phyloP scores from a whole-genome alignment of 208 protist genomes.

The Trypanosoma avium region DNA sequence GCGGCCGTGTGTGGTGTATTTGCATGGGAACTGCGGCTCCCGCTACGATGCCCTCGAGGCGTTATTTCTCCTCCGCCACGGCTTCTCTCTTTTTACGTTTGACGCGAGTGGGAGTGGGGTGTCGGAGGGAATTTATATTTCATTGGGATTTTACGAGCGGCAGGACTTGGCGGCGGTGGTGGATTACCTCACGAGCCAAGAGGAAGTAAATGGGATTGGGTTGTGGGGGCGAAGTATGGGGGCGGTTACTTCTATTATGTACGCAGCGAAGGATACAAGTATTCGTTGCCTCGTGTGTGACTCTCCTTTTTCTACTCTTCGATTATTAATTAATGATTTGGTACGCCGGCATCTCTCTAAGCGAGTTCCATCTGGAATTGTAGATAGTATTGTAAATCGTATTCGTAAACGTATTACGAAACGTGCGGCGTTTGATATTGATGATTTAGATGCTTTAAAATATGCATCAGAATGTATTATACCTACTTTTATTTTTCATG shows the following conservation, averaged over 20 bases:
- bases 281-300: constrained; percentile 93
- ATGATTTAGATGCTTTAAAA: constrained; percentile 85
- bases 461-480: constrained; percentile 81
- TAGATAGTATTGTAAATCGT: constrained; percentile 75
- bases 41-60: constrained; percentile 80
- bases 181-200: constrained; percentile 69
- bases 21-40: constrained; percentile 89
- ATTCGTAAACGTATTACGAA: constrained; percentile 87
- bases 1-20: constrained; percentile 90
- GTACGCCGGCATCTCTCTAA: constrained; percentile 56
- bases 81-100: constrained; percentile 91
- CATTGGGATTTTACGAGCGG: constrained; percentile 94
- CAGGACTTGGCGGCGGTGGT: constrained; percentile 91
- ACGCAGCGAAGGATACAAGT: constrained; percentile 85
- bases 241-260: constrained; percentile 94
- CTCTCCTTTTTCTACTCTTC: constrained; percentile 91
- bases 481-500: constrained; percentile 91
- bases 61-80: constrained; percentile 75
- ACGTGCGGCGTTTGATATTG: constrained; percentile 93
- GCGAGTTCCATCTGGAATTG: constrained; percentile 72
- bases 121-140: constrained; percentile 95
- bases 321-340: constrained; percentile 78
- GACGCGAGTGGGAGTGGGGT: constrained; percentile 93
- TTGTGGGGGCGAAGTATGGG: constrained; percentile 96
- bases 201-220: constrained; percentile 72